Conservation (phyloP, 2,329 filamentous ascomycete species). For the Raffaelea arxii region DNA sequence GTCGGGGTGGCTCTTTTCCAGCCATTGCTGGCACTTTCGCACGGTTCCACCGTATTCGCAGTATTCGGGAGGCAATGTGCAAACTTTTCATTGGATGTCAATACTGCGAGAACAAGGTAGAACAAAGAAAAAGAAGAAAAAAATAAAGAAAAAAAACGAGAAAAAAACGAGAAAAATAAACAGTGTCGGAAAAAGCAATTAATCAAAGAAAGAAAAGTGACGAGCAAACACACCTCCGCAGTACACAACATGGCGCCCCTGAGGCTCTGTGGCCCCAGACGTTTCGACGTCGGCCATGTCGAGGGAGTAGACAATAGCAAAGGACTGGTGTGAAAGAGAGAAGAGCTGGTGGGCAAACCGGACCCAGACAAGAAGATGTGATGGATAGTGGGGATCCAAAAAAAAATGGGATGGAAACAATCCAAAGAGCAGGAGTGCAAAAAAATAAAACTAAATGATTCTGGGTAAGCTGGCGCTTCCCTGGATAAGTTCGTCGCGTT, state of each 20-base stretch:
- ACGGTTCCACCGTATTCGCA: slow-evolving; percentile 96
- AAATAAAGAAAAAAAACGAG: too few relatives aligned
- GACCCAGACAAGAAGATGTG: neutral
- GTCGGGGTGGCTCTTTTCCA: slow-evolving; percentile 61
- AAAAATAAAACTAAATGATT: too few relatives aligned
- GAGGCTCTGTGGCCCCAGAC: slow-evolving; percentile 35
- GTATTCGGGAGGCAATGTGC: slow-evolving; percentile 67
- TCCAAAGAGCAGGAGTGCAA: too few relatives aligned
- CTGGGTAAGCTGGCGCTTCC: too few relatives aligned
- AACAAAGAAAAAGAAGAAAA: too few relatives aligned
- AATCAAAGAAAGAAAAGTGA: neutral
- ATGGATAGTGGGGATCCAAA: too few relatives aligned
- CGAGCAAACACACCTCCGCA: slow-evolving; percentile 42
- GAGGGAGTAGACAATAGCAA: too few relatives aligned
- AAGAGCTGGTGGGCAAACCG: too few relatives aligned
- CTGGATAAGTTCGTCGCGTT: too few relatives aligned
- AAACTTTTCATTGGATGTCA: slow-evolving; percentile 33
- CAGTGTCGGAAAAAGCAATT: neutral
- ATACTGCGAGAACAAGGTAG: neutral
- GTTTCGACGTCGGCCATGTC: slow-evolving; percentile 45
- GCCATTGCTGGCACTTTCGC: slow-evolving; percentile 97
- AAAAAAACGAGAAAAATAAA: slow-evolving; percentile 7
- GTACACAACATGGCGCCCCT: slow-evolving; percentile 43
- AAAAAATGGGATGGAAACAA: too few relatives aligned
- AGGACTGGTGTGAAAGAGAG: too few relatives aligned